These are phyloP conservation scores for Trichoderma koningiopsis DNA, from an alignment of 2,329 filamentous ascomycete genomes.

Conservation along the genomic window DNA sequence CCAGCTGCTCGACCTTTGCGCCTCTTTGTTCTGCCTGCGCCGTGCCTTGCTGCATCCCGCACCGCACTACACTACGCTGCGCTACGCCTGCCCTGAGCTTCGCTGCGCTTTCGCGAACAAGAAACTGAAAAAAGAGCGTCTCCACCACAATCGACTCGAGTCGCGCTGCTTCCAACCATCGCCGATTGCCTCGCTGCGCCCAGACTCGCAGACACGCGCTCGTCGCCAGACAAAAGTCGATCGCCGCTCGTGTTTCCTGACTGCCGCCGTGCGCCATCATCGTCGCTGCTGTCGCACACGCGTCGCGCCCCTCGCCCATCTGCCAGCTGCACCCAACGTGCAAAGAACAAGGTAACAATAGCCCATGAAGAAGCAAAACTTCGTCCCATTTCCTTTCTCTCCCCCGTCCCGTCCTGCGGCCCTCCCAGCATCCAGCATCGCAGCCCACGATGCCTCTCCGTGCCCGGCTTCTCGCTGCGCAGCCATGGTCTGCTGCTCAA, in stretches of 20 bases:
- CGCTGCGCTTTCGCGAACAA: slow-evolving; percentile 6
- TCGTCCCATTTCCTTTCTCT: slow-evolving; percentile 1
- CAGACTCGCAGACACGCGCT: slow-evolving; percentile 24
- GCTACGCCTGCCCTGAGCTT: slow-evolving; percentile 9
- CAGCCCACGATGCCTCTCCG: not conserved
- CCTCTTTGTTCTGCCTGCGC: slow-evolving; percentile 4
- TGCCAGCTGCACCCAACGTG: not conserved
- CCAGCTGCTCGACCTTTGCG: slow-evolving; percentile 25
- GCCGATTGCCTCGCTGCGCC: slow-evolving; percentile 22
- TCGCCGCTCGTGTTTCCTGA: slow-evolving; percentile 25
- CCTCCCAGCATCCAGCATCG: slow-evolving; percentile 3
- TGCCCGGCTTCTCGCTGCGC: slow-evolving; percentile 1
- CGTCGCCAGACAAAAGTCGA: slow-evolving; percentile 22
- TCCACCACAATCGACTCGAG: slow-evolving; percentile 22
- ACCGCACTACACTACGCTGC: not conserved
- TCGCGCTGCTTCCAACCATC: slow-evolving; percentile 23
- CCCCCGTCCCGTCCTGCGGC: slow-evolving; percentile 4
- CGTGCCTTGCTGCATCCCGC: slow-evolving; percentile 10
- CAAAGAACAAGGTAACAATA: slow-evolving; percentile 22
- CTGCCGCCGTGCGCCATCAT: slow-evolving; percentile 22
- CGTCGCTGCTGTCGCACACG: slow-evolving; percentile 25
- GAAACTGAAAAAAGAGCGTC: not conserved
- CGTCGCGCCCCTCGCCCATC: slow-evolving; percentile 24
- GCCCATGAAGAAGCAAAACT: not conserved
- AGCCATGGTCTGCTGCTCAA: slow-evolving; percentile 10